Base-by-base conservation (phyloP, 2,329 filamentous ascomycete species). In the Boeremia lycopersici region DNA sequence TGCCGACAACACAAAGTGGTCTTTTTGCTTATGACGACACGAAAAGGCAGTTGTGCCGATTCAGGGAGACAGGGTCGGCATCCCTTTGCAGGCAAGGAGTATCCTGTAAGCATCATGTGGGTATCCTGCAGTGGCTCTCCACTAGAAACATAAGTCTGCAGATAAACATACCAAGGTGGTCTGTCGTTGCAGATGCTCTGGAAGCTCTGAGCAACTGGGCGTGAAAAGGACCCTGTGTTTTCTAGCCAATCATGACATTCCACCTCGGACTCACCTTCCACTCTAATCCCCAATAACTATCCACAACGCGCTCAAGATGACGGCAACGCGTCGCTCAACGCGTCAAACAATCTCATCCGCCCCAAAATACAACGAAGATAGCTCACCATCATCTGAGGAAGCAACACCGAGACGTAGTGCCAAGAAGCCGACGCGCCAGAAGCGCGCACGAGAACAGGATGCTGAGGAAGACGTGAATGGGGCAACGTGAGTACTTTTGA, bases 311-410 rank as follows among this genome's bases (percentile, higher is more conserved):
- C 17, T 35, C 47, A 17, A 48, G 42, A 74, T 73, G 71, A 61
- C 65, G 2, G 62, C 53, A 31, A 68, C 67, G 51, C 66, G 70
- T 44, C 67, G 63, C 59, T 71, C 67, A 4, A 65, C 68, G 62
- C 70, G 71, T 50, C 60, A 63, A 49, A 53, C 65, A 33, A 44
- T 63, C 15, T 17, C 58, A 6, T 30, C 50, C 36, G 57, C 56
- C 4, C 58, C 57, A 1, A 67, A 62, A 19, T 68, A 71, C 38
- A 59, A 63, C 13, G 65, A 70, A 6, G 42, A 57, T 0, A 58
- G 53, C 49, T 56, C 62, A 6, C 55, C 62, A 1, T 47, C 57
- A 2, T 56, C 57, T 2, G 64, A 67, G 38, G 51, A 62, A 7
- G 55, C 53, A 35, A 42, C 23, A 12, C 28, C 55, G n/a, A 69